phyloP scores from a whole-genome alignment of 345 rosid species.

The Eucalyptus brandiana region DNA sequence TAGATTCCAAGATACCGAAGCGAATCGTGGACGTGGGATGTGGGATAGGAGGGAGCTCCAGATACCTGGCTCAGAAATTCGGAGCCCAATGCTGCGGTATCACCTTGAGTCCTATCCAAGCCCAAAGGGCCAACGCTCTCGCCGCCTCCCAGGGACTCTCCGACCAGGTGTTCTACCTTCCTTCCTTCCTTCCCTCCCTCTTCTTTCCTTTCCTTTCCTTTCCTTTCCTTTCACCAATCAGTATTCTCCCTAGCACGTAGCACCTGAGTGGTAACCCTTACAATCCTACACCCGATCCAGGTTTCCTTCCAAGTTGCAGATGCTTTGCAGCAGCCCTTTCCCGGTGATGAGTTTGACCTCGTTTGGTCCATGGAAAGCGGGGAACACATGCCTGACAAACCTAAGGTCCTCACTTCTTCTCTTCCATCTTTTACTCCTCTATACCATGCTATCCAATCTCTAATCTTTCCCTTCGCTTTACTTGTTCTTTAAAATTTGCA shows the following conservation, averaged over 20 bases:
- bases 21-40: conserved; percentile 89
- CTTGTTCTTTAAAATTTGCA: conserved; percentile 3
- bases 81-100: conserved; percentile 65
- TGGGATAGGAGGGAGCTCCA: conserved; percentile 95
- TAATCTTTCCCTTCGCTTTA: neutral
- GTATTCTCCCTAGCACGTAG: neutral
- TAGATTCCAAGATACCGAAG: conserved; percentile 36
- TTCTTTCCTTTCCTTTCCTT: neutral
- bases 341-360: conserved; percentile 64
- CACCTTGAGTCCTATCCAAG: conserved; percentile 82
- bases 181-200: no score
- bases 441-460: neutral
- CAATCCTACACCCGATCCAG: conserved; percentile 5
- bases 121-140: conserved; percentile 64
- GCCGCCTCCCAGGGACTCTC: conserved; percentile 58
- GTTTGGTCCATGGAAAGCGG: conserved; percentile 99
- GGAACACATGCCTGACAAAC: conserved; percentile 92
- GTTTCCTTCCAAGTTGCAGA: conserved; percentile 80
- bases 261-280: neutral
- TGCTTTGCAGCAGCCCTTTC: conserved; percentile 86
- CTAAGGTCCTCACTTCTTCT: conserved; percentile 26
- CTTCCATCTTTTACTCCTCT: neutral
- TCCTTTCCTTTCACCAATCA: neutral
- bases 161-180: conserved; percentile 18
- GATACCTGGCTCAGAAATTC: conserved; percentile 57